A percentile compares a stretch with the other conserved stretches of the same genome.
Evolutionary conservation across 257 asterid species (phyloP).

Genomic region (Solanum habrochaites): DNA sequence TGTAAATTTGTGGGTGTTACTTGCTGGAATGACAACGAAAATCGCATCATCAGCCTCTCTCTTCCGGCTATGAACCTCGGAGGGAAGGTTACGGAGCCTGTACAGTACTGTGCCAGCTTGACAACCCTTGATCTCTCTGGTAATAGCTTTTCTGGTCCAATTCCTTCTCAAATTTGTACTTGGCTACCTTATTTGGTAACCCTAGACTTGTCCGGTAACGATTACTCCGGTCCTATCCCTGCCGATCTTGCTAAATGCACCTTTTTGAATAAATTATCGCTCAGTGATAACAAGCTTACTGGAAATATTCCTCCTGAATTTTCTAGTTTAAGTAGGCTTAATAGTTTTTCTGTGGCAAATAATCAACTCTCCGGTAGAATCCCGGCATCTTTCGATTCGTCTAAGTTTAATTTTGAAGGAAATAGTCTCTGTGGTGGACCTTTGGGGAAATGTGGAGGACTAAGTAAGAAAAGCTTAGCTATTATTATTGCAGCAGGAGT

Average conservation of each 20-base stretch:
- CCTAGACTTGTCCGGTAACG: constrained; percentile 63
- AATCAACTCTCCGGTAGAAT: constrained; percentile 64
- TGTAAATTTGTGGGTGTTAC: constrained; percentile 54
- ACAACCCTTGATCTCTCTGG: constrained; percentile 61
- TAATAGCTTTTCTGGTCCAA: constrained; percentile 56
- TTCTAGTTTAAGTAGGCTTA: constrained; percentile 52
- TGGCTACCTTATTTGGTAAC: constrained; percentile 75
- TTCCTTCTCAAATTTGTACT: constrained; percentile 54
- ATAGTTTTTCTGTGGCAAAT: constrained; percentile 42
- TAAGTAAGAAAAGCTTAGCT: constrained; percentile 60
- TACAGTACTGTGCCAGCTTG: constrained; percentile 50
- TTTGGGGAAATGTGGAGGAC: constrained; percentile 69
- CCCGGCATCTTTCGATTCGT: constrained; percentile 29
- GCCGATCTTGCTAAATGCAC: constrained; percentile 52
- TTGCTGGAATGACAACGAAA: constrained; percentile 78
- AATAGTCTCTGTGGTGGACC: constrained; percentile 59
- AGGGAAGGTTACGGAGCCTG: constrained; percentile 38
- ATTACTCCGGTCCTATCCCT: constrained; percentile 62
- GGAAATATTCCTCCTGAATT: constrained; percentile 63
- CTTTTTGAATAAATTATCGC: constrained; percentile 40
- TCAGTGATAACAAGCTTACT: constrained; percentile 38
- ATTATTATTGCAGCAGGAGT: constrained; percentile 87
- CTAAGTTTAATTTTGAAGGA: constrained; percentile 36
- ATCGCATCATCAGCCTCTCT: constrained; percentile 36
- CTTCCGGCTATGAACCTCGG: constrained; percentile 41